phyloP scores from a whole-genome alignment of 139 green algal species.

The Axilococcus clingmanii region DNA sequence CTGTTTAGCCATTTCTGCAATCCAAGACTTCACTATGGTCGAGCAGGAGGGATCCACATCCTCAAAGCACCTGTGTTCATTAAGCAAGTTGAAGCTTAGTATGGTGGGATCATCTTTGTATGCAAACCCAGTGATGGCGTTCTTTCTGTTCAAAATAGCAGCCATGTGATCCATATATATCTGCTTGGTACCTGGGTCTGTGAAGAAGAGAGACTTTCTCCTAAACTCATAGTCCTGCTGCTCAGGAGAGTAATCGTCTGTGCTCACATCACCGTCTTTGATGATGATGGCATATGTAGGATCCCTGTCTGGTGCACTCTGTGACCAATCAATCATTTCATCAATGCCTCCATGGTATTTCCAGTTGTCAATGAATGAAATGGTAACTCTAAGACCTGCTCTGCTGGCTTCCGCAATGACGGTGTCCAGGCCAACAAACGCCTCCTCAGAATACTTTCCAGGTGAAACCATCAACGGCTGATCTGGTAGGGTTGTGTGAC shows the following conservation, averaged over 20 bases:
- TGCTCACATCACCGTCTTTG: not conserved
- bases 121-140: slow-evolving; percentile 29
- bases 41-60: not conserved
- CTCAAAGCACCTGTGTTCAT: slow-evolving; percentile 47
- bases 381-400: slow-evolving; percentile 47
- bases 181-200: slow-evolving; percentile 25
- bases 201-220: slow-evolving; percentile 55
- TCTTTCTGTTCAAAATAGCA: slow-evolving; percentile 22
- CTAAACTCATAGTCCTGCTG: slow-evolving; percentile 4
- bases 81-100: slow-evolving; percentile 50
- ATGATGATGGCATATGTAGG: not conserved
- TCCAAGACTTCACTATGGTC: slow-evolving; percentile 24
- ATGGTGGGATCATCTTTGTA: slow-evolving; percentile 72
- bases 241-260: not conserved
- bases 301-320: slow-evolving; percentile 5
- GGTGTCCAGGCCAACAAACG: slow-evolving; percentile 54
- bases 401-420: slow-evolving; percentile 43
- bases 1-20: slow-evolving; percentile 29
- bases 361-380: slow-evolving; percentile 73
- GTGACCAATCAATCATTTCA: slow-evolving; percentile 60
- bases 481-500: slow-evolving; percentile 41
- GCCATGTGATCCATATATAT: slow-evolving; percentile 58
- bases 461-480: slow-evolving; percentile 45
- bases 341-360: slow-evolving; percentile 38
- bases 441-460: slow-evolving; percentile 50